Base-by-base conservation (phyloP, 306 rosid species). In the Macrotyloma uniflorum region DNA sequence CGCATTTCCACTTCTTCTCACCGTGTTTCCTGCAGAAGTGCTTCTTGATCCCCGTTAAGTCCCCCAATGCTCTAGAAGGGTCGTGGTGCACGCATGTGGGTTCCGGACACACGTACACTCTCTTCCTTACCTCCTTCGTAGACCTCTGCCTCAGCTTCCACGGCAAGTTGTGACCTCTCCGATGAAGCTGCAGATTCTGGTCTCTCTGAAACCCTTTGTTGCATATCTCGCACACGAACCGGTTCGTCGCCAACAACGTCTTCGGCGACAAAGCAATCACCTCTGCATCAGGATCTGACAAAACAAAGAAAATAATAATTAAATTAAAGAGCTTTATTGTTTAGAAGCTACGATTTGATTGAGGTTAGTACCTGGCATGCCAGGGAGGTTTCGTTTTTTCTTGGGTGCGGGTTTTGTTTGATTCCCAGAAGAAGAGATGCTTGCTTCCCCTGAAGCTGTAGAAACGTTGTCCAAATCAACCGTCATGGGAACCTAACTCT, bases 1-100 rank as follows among this genome's bases (percentile, higher is more conserved):
- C 98, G 55, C 98, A 94, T 86, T 94, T 91, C 98, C 98, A 94
- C 85, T 94, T 94, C 89, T 94, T 94, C 86, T 94, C 98, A 6
- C 98, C 96, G 71, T 94, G 97, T 72, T 94, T 94, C 36, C 98
- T 84, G 76, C 98, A 94, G 80, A 89, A 94, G 83, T 94, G 98
- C 84, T 93, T 93, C 80, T 93, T 93, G 14, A 93, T 93, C 23
- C 98, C 98, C 0, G 98, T 93, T 28, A 93, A 87, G 83, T 93
- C 98, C 6, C 98, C 98, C 40, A 93, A 61, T 14, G 98, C 98
- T 79, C 98, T 75, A 9, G 97, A 86, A 2, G 98, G 97, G 5
- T 94, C 91, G n/a, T 94, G 96, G 71, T 94, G 98, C 15, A 94
- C 98, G 18, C 98, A 94, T 14, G 89, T 83, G 4, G 80, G 10